Evolutionary conservation across 2,329 filamentous ascomycete species (phyloP).

Genomic region (Fusarium tjaetaba): DNA sequence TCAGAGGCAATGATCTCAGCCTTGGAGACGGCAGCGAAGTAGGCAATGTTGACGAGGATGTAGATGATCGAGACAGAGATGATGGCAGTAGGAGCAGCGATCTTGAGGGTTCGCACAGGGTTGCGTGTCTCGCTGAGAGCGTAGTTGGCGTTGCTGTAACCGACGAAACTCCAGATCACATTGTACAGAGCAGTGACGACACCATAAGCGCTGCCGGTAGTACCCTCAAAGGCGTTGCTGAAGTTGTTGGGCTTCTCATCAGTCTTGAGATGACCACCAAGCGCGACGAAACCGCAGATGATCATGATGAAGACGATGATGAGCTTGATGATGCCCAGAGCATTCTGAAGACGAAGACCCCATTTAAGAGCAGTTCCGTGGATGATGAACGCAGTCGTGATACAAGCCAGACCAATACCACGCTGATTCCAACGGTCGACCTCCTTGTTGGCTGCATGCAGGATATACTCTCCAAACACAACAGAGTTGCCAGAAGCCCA

Average conservation of each 20-base stretch:
- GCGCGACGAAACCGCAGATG: conserved; percentile 68
- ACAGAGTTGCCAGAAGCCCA: conserved; percentile 75
- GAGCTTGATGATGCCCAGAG: conserved; percentile 74
- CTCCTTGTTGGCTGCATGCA: conserved; percentile 70
- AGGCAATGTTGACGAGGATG: conserved; percentile 74
- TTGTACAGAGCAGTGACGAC: conserved; percentile 77
- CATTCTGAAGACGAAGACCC: conserved; percentile 74
- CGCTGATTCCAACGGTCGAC: conserved; percentile 74
- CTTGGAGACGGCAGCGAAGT: conserved; percentile 68
- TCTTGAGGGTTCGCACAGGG: conserved; percentile 71
- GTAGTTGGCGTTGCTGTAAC: conserved; percentile 76
- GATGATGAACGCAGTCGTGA: conserved; percentile 72
- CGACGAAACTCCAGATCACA: conserved; percentile 76
- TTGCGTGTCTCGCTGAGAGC: conserved; percentile 72
- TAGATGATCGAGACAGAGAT: conserved; percentile 68
- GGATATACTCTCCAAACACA: conserved; percentile 76
- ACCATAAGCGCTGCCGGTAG: conserved; percentile 72
- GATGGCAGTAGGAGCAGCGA: conserved; percentile 71
- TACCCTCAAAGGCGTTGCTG: conserved; percentile 70
- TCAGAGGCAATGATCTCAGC: conserved; percentile 62
- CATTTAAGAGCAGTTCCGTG: conserved; percentile 72
- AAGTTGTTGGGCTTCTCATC: conserved; percentile 71
- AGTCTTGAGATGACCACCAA: conserved; percentile 69
- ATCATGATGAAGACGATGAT: conserved; percentile 72
- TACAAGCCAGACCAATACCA: conserved; percentile 72